Base-by-base conservation (phyloP, 345 rosid genomes). In the Eucalyptus sp. region DNA sequence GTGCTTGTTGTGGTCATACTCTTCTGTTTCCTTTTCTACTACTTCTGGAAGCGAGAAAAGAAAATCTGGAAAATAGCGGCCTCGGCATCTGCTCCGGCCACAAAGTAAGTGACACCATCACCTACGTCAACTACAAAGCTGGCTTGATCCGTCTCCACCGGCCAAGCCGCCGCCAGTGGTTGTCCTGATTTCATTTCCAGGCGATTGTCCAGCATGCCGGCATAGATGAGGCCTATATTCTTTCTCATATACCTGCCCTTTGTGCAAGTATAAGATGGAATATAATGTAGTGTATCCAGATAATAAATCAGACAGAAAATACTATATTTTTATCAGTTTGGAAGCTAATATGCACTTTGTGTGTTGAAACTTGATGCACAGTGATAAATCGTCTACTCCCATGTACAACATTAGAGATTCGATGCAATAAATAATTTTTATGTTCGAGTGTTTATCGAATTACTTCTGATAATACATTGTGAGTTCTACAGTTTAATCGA, bases 261-360 rank as follows among this genome's bases (percentile, higher is more conserved):
- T 52, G 58, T 52, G 25, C 58, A 52, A 52, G 25, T 52, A 52
- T 20, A 52, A 52, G 58, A 52, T 20, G 2, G 58, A 52, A 52
- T 52, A 52, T 52, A 52, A 52, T 52, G 58, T 18, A 52, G 9
- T 52, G 58, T 52, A 20, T 52, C 10, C 58, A 52, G 25, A 52
- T 0, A 52, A 52, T 52, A 52, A 52, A 20, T 3, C 58, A 52
- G 58, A 52, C 25, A 52, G 58, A 50, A 52, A 3, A 22, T 52
- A 52, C 9, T 52, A 7, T 52, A 1, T 52, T 0, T 0, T 52
- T 52, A 52, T 52, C 3, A 52, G 2, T 52, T 52, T 52, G 58
- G 58, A 52, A 52, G 58, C 25, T 52, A 52, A 52, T 52, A 2
- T 52, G 58, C 58, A 52, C 20, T 52, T 52, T 62, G 71, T 43